Evolutionary conservation across 495 filamentous ascomycete species (phyloP), one percentile per base, ranked within the genome.

Genomic region (Elaphomyces granulatus): DNA sequence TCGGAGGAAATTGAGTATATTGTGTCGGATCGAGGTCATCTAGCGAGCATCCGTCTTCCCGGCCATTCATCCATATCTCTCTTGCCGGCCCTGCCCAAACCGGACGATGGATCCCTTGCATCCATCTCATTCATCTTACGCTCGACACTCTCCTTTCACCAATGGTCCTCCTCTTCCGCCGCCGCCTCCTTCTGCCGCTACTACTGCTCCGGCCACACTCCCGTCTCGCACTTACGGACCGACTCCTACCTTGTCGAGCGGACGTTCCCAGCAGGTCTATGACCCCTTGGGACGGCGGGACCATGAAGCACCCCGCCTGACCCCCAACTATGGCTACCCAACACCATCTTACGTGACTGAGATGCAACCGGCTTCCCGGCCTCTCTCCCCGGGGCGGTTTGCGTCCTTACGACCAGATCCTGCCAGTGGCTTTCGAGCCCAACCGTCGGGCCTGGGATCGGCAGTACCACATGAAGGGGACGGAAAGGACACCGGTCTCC

Each of bases 271-370:
- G 2, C 43, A 36, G 14, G 10, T 33, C 21, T 46, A 46, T 39
- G 56, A 59, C 42, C 35, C 52, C 26, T 45, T 49, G 19, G 21
- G 38, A 34, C 55, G 42, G 37, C 42, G 39, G 9, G 52, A 57
- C 20, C 36, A 38, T 30, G 57, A 63, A 9, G 54, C 56, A 31
- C 32, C 51, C 37, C 55, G 54, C 19, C 36, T 47, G 8, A 26
- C 48, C 20, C 34, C 41, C 19, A 49, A 51, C 35, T 58, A 50
- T 35, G 47, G 56, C 15, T 55, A 58, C 39, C 19, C 49, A 19
- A 36, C 50, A 1, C 37, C 47, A 4, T 40, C 50, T 4, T 48
- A 51, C 17, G 38, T 31, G 2, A 10, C 41, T 0, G 44, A 46
- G 20, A 38, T 37, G 33, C 32, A 26, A 20, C 23, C 44, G 18